Conservation (phyloP, 2,329 filamentous ascomycete species). For the Trichoderma simmonsii region DNA sequence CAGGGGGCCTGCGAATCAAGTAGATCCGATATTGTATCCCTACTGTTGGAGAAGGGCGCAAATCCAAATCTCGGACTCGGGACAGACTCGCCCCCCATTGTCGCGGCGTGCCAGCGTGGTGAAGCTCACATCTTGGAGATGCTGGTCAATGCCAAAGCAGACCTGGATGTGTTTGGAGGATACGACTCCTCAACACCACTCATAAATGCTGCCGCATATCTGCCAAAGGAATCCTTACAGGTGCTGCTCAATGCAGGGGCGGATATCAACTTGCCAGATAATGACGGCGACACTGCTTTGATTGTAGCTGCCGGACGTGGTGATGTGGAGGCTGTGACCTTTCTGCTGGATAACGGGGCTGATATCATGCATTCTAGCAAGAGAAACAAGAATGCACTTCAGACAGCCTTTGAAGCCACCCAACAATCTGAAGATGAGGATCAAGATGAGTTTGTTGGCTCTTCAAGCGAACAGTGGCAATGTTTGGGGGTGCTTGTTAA, state of each 20-base stretch:
- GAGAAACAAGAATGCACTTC: slow-evolving; percentile 8
- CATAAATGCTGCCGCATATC: slow-evolving; percentile 35
- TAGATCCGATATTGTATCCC: slow-evolving; percentile 33
- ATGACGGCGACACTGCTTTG: slow-evolving; percentile 38
- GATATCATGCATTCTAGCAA: slow-evolving; percentile 22
- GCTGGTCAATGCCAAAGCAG: slow-evolving; percentile 35
- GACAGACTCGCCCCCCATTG: slow-evolving; percentile 36
- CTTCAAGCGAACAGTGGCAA: not conserved
- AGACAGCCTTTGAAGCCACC: not conserved
- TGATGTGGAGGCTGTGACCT: slow-evolving; percentile 33
- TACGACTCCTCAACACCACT: slow-evolving; percentile 35
- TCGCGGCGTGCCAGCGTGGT: slow-evolving; percentile 35
- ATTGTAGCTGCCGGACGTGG: slow-evolving; percentile 35
- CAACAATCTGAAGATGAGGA: not conserved
- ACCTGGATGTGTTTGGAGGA: slow-evolving; percentile 36
- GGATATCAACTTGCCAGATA: slow-evolving; percentile 36
- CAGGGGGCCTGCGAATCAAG: slow-evolving; percentile 39
- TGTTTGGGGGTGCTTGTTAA: slow-evolving; percentile 6
- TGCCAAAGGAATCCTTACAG: slow-evolving; percentile 32
- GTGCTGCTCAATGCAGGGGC: slow-evolving; percentile 36
- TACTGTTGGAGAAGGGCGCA: slow-evolving; percentile 37
- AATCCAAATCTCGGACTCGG: slow-evolving; percentile 37
- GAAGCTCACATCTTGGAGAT: slow-evolving; percentile 36
- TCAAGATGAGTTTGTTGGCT: not conserved
- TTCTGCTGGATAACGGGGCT: slow-evolving; percentile 35